Evolutionary conservation across 345 rosid species (phyloP), one percentile per base, ranked within the genome.

Genomic region (Populus deltoides): DNA sequence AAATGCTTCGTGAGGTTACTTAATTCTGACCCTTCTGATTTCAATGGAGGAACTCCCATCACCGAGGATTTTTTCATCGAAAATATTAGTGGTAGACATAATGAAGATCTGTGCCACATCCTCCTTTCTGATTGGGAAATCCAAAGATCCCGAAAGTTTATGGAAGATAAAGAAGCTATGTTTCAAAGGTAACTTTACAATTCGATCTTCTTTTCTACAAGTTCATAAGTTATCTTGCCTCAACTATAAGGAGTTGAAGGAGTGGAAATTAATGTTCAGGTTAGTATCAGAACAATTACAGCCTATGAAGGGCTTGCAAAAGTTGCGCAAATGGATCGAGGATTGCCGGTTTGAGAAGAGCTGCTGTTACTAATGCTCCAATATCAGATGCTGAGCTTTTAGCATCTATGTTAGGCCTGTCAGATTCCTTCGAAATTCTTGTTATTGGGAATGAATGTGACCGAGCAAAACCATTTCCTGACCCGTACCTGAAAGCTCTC

Each of bases 351-450:
- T 65, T 93, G 88, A 96, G 90, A 85, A 86, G 93, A 12, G 99
- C 98, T 39, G 99, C 97, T 0, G 99, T 97, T 7, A 94, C 99
- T 25, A 97, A 97, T 83, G 96, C 99, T 53, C 97, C 99, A 1
- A 90, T 78, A 84, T 80, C 71, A 31, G 94, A 91, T 85, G 98
- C 97, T 20, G 99, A 94, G 77, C 88, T 91, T 25, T 86, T 94
- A 81, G 90, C 90, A 77, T 82, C 94, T 2, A 86, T 71, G 57
- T 97, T 90, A 2, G 97, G 99, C 25, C 94, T 94, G 8, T 65
- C 78, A 29, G 92, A 90, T 83, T 96, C 93, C 81, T 91, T 96
- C 66, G 87, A 93, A n/a, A 91, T 75, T 75, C 82, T 96, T 70
- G 87, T 96, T 69, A 4, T 91, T 15, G 98, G 98, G 7, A 80